Evolutionary conservation across 176 grass and related monocot species (phyloP), one percentile per base, ranked within the genome.

Genomic region (Secale cereale): DNA sequence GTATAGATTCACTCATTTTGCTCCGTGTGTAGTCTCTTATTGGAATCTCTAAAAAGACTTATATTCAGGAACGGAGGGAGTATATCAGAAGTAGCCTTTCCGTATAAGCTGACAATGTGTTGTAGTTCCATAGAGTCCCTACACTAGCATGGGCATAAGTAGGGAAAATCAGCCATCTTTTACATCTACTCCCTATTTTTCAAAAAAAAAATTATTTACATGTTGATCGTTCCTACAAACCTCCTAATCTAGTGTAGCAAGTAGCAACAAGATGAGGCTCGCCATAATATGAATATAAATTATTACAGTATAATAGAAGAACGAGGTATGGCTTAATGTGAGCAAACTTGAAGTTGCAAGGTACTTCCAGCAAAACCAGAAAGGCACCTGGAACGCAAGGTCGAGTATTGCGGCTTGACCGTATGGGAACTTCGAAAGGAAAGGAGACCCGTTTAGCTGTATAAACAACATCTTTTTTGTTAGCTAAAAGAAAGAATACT

Each of bases 361-460:
- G 17, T 59, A 86, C 10, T 62, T 72, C 59, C 57, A 66, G 57
- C 35, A 76, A 39, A 82, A 85, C 41, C 48, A 60, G 30, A 65
- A 86, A 12, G 39, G 28, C 87, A 95, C 96, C 93, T 93, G 89
- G 78, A 98, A 90, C 65, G 91, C 89, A 84, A 98, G 84, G 84
- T 98, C 96, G 29, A 98, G 76, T 81, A 98, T 73, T 78, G 83
- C 87, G 74, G 92, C 82, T 89, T 98, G 93, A 87, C 86, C 92
- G 81, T 91, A 95, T 3, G 87, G 87, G 82, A 98, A 98, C 81
- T 98, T 98, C 76, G 93, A 90, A 79, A 98, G 89, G 74, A 94
- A 95, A 83, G 94, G 91, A 82, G 91, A 93, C 32, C 89, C 89
- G 28, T 95, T 90, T 7, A 90, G 90, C 96, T 98, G 91, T 76